Evolutionary conservation across 202 grass and related monocot genomes (phyloP), one percentile per base, ranked within the genome.

Genomic region (Cymbopogon flexuosus): DNA sequence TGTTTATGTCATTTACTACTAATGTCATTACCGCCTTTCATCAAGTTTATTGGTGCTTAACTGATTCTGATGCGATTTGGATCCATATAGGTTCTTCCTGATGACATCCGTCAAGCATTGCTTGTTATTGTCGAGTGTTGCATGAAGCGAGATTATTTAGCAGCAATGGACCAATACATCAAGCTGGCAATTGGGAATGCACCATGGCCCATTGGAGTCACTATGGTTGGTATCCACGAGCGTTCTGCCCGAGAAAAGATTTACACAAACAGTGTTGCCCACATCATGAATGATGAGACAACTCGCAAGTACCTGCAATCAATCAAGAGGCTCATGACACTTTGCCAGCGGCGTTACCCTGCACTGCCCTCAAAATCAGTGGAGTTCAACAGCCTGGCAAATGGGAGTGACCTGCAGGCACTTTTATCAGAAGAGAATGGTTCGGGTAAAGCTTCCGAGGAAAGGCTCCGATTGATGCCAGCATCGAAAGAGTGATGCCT

Each of bases 211-310:
- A 99, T 99, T 81, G 93, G 96, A 70, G 96, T 99, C 31, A 96
- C 96, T 63, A 99, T 99, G 96, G 96, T 99, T 90, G 96, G 96
- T 64, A 99, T 99, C 83, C 96, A 96, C 1, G 96, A 99, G 83
- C 92, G 93, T 75, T 99, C 90, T 21, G 96, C 96, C 8, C 92
- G 96, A 36, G 96, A 99, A 82, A 99, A 96, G 77, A 99, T 99
- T 36, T 81, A 99, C 90, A 99, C 96, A 0, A 99, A 96, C 23
- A 96, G 92, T 78, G 93, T 99, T 76, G 96, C 96, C 33, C 96
- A 96, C 82, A 93, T 96, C 70, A 99, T 99, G 96, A 99, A 99
- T 0, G 96, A 99, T 23, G 96, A 99, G 71, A 99, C 96, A 2
- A 96, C 96, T 72, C 92, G 93, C 30, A 99, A 99, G 77, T 99